Evolutionary conservation across 1,284 basidiomycete genomes (phyloP), one percentile per base, ranked within the genome.

Genomic region (Fomitopsis schrenkii): DNA sequence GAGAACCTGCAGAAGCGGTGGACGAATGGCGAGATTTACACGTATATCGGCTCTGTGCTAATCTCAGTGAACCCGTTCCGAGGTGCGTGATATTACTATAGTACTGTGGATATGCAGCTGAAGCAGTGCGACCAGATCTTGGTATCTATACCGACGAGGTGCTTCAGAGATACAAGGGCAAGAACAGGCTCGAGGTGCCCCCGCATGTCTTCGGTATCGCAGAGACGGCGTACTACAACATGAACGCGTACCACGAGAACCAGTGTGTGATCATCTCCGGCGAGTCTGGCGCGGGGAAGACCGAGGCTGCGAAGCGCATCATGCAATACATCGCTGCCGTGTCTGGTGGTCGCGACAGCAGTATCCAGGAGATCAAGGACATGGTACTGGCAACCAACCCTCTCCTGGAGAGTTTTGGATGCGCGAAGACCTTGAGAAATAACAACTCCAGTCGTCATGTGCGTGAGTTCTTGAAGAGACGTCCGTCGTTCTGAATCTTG

Each of bases 301-400:
- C 95, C 7, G 96, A 98, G 75, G 95, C 95, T 9, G 96, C 96
- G 28, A 98, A 98, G 75, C 87, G 95, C 61, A 99, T 99, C 77
- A 99, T 99, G 97, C 96, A 99, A 77, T 99, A 99, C 74, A 98
- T 99, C 67, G 97, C 97, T 12, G 97, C 94, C 6, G 97, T 99
- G 2, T 95, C 94, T 41, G 93, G 93, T 59, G 90, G 91, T 2
- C 85, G 89, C 64, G 90, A 90, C 70, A 88, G 83, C 70, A 89
- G 87, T 67, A 98, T 99, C 65, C 93, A 97, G 73, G 91, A 95
- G 74, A 96, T 99, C 76, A 98, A 99, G 80, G 96, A 99, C 72
- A 99, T 99, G 97, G 97, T 99, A n/a, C 81, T 99, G 46, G 97
- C 97, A 9, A 99, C 97, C 17, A 99, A 99, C 75, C 97, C 97